These are phyloP conservation scores for Penicillium sp. DNA, from an alignment of 2,329 filamentous ascomycete species.

Conservation along the genomic window DNA sequence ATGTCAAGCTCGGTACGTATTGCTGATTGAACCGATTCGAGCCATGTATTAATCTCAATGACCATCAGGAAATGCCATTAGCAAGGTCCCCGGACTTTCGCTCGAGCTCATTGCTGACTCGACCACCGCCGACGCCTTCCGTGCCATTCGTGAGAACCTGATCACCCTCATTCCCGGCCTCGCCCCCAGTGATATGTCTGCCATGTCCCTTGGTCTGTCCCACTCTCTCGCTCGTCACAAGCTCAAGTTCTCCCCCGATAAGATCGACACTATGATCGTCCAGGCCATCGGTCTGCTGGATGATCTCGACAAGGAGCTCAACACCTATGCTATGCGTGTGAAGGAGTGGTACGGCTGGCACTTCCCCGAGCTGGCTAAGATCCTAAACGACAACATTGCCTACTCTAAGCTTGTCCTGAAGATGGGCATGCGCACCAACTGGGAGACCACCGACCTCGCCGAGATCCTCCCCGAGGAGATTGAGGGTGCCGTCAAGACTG, in stretches of 20 bases:
- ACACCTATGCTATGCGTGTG: conserved; percentile 97
- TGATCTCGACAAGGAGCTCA: conserved; percentile 97
- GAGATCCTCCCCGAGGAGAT: conserved; percentile 96
- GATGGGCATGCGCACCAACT: conserved; percentile 86
- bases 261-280: conserved; percentile 99
- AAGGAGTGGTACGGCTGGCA: conserved; percentile 99
- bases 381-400: conserved; percentile 94
- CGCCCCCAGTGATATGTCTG: conserved; percentile 79
- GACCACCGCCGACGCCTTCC: conserved; percentile 83
- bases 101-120: conserved; percentile 83
- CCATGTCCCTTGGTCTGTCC: conserved; percentile 93
- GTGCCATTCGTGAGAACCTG: conserved; percentile 88
- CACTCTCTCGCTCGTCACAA: conserved; percentile 97
- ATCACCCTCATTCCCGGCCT: conserved; percentile 89
- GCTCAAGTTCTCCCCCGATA: conserved; percentile 97
- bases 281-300: conserved; percentile 93
- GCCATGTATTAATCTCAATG: conserved; percentile 18
- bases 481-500: conserved; percentile 85
- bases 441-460: conserved; percentile 73
- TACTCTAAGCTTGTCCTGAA: conserved; percentile 86
- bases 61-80: conserved; percentile 72
- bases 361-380: conserved; percentile 96
- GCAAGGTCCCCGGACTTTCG: conserved; percentile 84
- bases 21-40: background rate
- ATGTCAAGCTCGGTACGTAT: conserved; percentile 74